phyloP scores from a whole-genome alignment of 1,284 basidiomycete species.

The Puccinia triticina region DNA sequence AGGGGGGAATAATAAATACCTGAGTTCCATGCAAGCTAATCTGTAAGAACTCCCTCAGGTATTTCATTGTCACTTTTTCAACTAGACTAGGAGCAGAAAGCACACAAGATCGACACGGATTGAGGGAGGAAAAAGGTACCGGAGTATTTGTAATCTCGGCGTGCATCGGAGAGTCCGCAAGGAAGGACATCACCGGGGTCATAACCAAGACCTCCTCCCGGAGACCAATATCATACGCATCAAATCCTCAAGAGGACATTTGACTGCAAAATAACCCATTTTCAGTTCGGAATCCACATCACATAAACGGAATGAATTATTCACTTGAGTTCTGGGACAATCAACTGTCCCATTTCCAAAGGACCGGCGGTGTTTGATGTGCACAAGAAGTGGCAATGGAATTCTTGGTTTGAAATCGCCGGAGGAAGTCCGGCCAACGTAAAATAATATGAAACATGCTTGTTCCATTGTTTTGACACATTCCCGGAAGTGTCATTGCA shows the following conservation, averaged over 20 bases:
- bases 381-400: too few species aligned
- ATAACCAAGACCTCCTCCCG: not conserved
- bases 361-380: too few species aligned
- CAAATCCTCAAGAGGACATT: not conserved
- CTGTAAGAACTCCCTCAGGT: too few species aligned
- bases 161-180: constrained; percentile 10
- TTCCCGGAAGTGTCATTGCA: too few species aligned
- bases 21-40: constrained; percentile 3
- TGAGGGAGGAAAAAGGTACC: not conserved
- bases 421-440: too few species aligned
- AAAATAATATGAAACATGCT: too few species aligned
- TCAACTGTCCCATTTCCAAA: too few species aligned
- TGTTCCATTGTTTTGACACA: too few species aligned
- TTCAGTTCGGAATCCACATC: too few species aligned
- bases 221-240: not conserved
- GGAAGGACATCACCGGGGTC: constrained; percentile 1
- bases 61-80: too few species aligned
- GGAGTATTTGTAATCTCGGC: not conserved
- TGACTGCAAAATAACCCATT: not conserved
- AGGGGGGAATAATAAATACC: not conserved
- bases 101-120: not conserved
- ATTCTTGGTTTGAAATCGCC: too few species aligned
- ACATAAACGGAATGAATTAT: not conserved
- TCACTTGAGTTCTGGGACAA: not conserved
- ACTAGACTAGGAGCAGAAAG: too few species aligned